Evolutionary conservation across 2,329 filamentous ascomycete species (phyloP).

Genomic region (Stachybotrys elegans): DNA sequence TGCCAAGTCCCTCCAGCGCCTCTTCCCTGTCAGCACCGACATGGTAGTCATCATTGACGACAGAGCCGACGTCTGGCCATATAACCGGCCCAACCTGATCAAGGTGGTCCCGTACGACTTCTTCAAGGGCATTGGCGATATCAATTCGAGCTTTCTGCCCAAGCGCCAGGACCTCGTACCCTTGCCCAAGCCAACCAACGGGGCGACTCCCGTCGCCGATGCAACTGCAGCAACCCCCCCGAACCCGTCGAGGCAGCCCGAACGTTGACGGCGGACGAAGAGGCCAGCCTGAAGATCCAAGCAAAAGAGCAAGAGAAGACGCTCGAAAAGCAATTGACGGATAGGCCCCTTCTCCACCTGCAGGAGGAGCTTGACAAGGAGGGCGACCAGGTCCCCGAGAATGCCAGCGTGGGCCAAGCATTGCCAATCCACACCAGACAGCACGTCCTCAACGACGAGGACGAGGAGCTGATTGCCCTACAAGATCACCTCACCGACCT

Average conservation of each 20-base stretch:
- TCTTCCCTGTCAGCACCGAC: slow-evolving; percentile 95
- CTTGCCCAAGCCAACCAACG: slow-evolving; percentile 16
- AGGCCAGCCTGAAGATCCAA: slow-evolving; percentile 66
- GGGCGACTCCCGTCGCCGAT: slow-evolving; percentile 9
- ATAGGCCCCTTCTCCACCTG: slow-evolving; percentile 84
- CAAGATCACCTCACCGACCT: slow-evolving; percentile 71
- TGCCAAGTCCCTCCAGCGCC: slow-evolving; percentile 79
- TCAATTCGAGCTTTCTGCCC: slow-evolving; percentile 94
- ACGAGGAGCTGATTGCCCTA: slow-evolving; percentile 73
- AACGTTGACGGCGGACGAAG: slow-evolving; percentile 68
- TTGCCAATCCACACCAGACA: slow-evolving; percentile 48
- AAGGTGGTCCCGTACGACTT: slow-evolving; percentile 96
- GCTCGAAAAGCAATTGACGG: slow-evolving; percentile 82
- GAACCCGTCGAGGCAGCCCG: slow-evolving; percentile 54
- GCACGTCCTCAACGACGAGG: slow-evolving; percentile 81
- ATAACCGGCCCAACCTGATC: slow-evolving; percentile 87
- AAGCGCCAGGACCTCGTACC: slow-evolving; percentile 59
- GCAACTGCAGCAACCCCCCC: slow-evolving; percentile 8
- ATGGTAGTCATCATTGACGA: slow-evolving; percentile 99
- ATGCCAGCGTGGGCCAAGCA: slow-evolving; percentile 17
- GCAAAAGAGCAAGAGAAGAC: slow-evolving; percentile 80
- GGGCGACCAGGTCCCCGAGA: slow-evolving; percentile 36
- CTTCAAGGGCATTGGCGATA: slow-evolving; percentile 96
- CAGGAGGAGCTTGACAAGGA: slow-evolving; percentile 88
- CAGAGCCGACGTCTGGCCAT: slow-evolving; percentile 88